These are phyloP conservation scores for Leptographium galeiforme DNA, from an alignment of 2,329 filamentous ascomycete genomes.

Conservation along the genomic window DNA sequence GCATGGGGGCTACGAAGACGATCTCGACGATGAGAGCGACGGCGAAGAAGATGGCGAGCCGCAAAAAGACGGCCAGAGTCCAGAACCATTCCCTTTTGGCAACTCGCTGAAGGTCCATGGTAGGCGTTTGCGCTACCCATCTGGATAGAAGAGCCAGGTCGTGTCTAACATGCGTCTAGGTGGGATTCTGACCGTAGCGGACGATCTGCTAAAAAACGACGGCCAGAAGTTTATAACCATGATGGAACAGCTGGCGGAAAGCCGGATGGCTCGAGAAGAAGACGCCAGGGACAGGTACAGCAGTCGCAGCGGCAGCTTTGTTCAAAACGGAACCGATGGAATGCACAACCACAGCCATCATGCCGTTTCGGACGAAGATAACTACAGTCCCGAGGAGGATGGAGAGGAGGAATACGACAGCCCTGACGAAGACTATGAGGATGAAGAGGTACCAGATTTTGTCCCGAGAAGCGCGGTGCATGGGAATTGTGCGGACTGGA, in stretches of 20 bases:
- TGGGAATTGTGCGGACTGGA: not conserved
- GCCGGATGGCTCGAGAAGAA: constrained; percentile 92
- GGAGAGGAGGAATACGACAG: constrained; percentile 49
- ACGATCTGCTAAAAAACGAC: constrained; percentile 96
- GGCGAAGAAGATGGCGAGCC: constrained; percentile 54
- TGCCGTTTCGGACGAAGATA: constrained; percentile 46
- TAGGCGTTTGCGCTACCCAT: constrained; percentile 22
- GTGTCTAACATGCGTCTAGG: constrained; percentile 34
- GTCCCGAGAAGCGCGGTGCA: not conserved
- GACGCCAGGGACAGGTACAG: constrained; percentile 60
- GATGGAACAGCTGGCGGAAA: constrained; percentile 98
- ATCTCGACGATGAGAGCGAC: constrained; percentile 44
- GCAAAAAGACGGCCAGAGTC: constrained; percentile 50
- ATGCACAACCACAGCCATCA: constrained; percentile 56
- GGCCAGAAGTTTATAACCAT: constrained; percentile 99
- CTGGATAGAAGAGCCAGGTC: not conserved
- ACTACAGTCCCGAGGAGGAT: constrained; percentile 30
- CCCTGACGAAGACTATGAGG: constrained; percentile 56
- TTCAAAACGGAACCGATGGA: constrained; percentile 41
- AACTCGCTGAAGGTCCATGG: constrained; percentile 91
- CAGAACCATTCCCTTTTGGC: constrained; percentile 94
- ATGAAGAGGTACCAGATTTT: constrained; percentile 52
- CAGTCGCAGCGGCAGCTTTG: constrained; percentile 37
- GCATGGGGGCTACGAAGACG: constrained; percentile 38
- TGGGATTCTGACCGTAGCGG: constrained; percentile 95